Evolutionary conservation across 306 rosid species (phyloP), one percentile per base, ranked within the genome.

Genomic region (Castanea mollissima): DNA sequence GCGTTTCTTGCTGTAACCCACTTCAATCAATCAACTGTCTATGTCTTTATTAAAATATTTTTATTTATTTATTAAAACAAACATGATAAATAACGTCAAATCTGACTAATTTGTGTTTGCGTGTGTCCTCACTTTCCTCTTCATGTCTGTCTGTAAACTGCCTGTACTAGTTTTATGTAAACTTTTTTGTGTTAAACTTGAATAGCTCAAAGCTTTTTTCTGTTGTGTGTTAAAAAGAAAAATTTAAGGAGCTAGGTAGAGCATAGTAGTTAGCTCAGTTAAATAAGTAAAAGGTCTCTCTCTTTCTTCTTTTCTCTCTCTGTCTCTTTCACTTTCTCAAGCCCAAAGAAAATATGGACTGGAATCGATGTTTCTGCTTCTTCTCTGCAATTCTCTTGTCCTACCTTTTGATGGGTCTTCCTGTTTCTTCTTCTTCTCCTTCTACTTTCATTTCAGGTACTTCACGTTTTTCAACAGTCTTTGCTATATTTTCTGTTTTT

Each of bases 401-500:
- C 70, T 80, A 85, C 20, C 73, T 89, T 16, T 21, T 82, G n/a
- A n/a, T 85, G 83, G 73, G 70, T 72, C 46, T 88, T 12, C 74
- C 89, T 60, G 78, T 71, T 78, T 84, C 89, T 71, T 86, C 93
- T 49, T 79, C 89, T 41, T 79, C 89, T 58, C 80, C 90, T 76
- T 38, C 92, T 63, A 59, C 89, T 81, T 87, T 68, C 80, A 84
- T 93, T 56, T 86, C 93, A 57, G 93, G 97, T 91, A 69, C 58
- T 55, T 12, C 18, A 41, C 54, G 5, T 29, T 8, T 81, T 51
- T 13, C 14, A 10, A 16, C 34, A 20, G 14, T 20, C 41, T 35
- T 20, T 16, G 29, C 21, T 9, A 1, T 67, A 57, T 0, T 13
- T 31, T 76, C 31, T 38, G 8, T 8, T 21, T 74, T 8, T 11